Evolutionary conservation across 2,329 filamentous ascomycete genomes (phyloP), one percentile per base, ranked within the genome.

Genomic region (Fusarium vanettenii): DNA sequence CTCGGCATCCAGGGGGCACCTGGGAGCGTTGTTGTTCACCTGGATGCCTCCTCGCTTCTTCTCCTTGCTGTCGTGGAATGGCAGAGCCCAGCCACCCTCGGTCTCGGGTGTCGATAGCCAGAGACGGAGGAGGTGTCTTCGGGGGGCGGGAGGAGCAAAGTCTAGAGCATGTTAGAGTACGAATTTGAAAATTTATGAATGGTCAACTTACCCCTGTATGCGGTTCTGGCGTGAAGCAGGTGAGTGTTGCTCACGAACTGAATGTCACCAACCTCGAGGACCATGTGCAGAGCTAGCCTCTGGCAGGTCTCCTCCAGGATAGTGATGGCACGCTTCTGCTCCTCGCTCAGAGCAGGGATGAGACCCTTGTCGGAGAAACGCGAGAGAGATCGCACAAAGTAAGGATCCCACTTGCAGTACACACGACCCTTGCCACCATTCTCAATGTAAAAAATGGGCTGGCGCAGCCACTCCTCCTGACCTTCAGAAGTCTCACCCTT

Each of bases 31-130:
- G 81, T 97, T 90, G 82, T 97, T 90, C 3, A 98, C 95, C 85
- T 97, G 95, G 75, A 97, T 94, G 0, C 95, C 95, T 9, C 94
- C 94, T 20, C 95, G 88, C 89, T 97, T 97, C 89, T 94, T 94
- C 87, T 97, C 93, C 66, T 89, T 86, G 66, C 90, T 93, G 82
- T 97, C 95, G 77, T 91, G 92, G 84, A 95, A 96, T 1, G 95
- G 95, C 82, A 97, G 83, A 61, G 89, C 91, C 95, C 95, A 97
- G 0, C 95, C 95, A 4, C 94, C 95, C 82, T 97, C 95, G 25
- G 84, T 87, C 84, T 96, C 93, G 0, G 95, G 94, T 3, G 93
- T 95, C 13, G 93, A 92, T 65, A 98, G 85, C 95, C 95, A 98
- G 75, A 97, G 84, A 55, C 95, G 88, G 87, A 97, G 93, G 29